Conservation (phyloP, 2,329 filamentous ascomycete species). For the Grosmannia serpens region DNA sequence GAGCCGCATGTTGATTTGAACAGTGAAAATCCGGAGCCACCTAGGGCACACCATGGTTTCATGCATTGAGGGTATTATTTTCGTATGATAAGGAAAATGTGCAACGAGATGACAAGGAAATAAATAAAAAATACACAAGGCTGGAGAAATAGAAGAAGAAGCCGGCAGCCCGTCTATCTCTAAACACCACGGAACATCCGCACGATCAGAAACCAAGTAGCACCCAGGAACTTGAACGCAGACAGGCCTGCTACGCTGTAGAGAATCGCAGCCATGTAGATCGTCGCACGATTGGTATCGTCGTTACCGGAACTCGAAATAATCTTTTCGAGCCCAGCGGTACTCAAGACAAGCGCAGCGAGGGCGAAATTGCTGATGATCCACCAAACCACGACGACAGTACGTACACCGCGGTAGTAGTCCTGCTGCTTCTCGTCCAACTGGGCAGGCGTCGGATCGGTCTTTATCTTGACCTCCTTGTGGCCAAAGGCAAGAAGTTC, state of each 20-base stretch:
- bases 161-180: background rate
- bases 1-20: background rate
- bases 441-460: constrained; percentile 39
- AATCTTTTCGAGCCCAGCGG: constrained; percentile 67
- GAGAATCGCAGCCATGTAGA: constrained; percentile 78
- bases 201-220: constrained; percentile 84
- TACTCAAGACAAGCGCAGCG: constrained; percentile 73
- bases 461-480: constrained; percentile 66
- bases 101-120: background rate
- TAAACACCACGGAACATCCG: constrained; percentile 68
- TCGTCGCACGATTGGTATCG: constrained; percentile 46
- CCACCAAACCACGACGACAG: constrained; percentile 84
- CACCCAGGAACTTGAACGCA: constrained; percentile 77
- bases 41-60: background rate
- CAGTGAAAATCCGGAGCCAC: background rate
- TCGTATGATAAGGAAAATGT: background rate
- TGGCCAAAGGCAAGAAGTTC: constrained; percentile 63
- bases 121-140: background rate
- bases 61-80: constrained; percentile 3
- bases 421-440: constrained; percentile 82
- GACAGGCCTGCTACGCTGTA: constrained; percentile 82
- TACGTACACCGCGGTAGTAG: constrained; percentile 95
- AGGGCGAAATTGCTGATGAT: constrained; percentile 93
- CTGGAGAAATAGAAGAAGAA: background rate
- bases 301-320: constrained; percentile 24